Evolutionary conservation across 2,329 filamentous ascomycete species (phyloP).

Genomic region (Cladophialophora immunda): DNA sequence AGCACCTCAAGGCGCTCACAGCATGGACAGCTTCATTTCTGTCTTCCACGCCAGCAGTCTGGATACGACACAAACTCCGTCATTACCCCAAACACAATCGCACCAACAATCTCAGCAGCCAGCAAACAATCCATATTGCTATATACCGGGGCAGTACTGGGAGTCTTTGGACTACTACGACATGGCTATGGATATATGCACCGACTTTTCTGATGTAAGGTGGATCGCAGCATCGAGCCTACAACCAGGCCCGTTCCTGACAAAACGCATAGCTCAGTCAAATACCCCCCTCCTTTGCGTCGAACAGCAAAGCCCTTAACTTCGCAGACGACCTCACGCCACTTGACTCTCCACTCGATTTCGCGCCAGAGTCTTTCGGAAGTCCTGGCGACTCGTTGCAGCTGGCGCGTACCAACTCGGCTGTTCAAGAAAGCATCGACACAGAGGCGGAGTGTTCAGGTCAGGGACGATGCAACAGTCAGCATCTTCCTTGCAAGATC

Average conservation of each 20-base stretch:
- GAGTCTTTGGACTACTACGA: slow-evolving; percentile 28
- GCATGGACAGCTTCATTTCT: slow-evolving; percentile 25
- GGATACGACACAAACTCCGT: slow-evolving; percentile 3
- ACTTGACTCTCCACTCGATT: slow-evolving; percentile 20
- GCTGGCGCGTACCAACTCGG: slow-evolving; percentile 3
- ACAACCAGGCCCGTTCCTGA: slow-evolving; percentile 11
- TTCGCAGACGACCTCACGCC: slow-evolving; percentile 1
- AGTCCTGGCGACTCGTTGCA: slow-evolving; percentile 17
- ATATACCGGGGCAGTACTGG: slow-evolving; percentile 29
- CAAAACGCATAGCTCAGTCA: slow-evolving; percentile 9
- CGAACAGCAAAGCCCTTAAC: slow-evolving; percentile 1
- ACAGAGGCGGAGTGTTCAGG: slow-evolving; percentile 20
- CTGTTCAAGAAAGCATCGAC: slow-evolving; percentile 14
- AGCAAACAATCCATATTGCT: slow-evolving; percentile 18
- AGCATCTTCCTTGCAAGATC: slow-evolving; percentile 19
- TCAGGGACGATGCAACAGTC: slow-evolving; percentile 17
- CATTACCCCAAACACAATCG: neutral
- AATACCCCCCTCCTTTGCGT: slow-evolving; percentile 1
- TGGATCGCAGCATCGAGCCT: neutral
- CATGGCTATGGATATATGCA: slow-evolving; percentile 25
- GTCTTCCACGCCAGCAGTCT: slow-evolving; percentile 24
- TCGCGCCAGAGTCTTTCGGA: slow-evolving; percentile 12
- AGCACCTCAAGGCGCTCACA: neutral
- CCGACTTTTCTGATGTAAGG: slow-evolving; percentile 25
- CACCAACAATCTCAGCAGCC: slow-evolving; percentile 3